phyloP scores from a whole-genome alignment of 1,284 basidiomycete species.

The Termitomyces sp. region DNA sequence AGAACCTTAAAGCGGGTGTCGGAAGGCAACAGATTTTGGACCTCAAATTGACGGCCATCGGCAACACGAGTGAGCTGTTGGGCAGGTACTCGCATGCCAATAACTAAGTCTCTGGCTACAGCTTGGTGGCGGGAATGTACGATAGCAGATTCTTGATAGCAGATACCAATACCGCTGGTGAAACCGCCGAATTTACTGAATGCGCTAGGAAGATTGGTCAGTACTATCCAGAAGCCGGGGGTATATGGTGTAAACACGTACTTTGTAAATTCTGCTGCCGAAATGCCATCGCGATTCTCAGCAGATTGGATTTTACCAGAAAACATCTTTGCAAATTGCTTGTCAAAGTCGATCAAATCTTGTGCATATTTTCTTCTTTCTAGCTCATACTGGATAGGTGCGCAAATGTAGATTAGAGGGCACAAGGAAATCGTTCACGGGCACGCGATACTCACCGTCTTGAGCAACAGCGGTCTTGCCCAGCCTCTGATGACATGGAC shows the following conservation, averaged over 20 bases:
- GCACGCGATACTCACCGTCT: constrained; percentile 49
- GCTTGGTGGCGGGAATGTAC: constrained; percentile 40
- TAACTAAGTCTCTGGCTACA: constrained; percentile 39
- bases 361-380: constrained; percentile 74
- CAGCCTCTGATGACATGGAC: constrained; percentile 67
- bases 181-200: constrained; percentile 58
- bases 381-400: constrained; percentile 50
- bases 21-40: constrained; percentile 66
- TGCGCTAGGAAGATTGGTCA: constrained; percentile 29
- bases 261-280: constrained; percentile 62
- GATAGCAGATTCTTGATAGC: constrained; percentile 52
- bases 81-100: constrained; percentile 59
- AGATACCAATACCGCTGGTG: constrained; percentile 61
- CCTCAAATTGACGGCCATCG: constrained; percentile 55
- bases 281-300: constrained; percentile 45
- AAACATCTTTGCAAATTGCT: constrained; percentile 68
- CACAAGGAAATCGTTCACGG: not conserved
- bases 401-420: not conserved
- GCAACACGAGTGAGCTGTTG: constrained; percentile 59
- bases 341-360: constrained; percentile 80
- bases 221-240: not conserved
- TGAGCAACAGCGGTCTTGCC: constrained; percentile 59
- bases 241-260: constrained; percentile 24
- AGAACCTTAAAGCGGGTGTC: constrained; percentile 73
- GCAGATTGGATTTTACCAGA: constrained; percentile 59